These are phyloP conservation scores for Corniculantispora saksenae DNA, from an alignment of 2,329 filamentous ascomycete species.

Conservation along the genomic window DNA sequence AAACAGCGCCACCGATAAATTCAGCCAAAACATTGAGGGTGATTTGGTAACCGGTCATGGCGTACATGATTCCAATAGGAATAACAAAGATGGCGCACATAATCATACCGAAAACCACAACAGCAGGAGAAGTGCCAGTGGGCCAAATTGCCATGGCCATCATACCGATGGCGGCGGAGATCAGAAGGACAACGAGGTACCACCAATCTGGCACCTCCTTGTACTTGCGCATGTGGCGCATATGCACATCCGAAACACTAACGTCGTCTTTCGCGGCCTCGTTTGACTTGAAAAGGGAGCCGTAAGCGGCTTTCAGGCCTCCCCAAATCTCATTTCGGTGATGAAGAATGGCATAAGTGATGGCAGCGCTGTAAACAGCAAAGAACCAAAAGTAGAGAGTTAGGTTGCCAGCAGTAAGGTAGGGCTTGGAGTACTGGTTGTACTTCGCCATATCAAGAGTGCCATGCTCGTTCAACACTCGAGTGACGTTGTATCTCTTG, in stretches of 20 bases:
- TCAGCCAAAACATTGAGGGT: conserved; percentile 50
- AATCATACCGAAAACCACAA: conserved; percentile 45
- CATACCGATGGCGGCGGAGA: conserved; percentile 37
- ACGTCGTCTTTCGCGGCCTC: conserved; percentile 26
- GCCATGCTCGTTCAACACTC: conserved; percentile 34
- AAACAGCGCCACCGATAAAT: conserved; percentile 46
- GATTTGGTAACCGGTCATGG: conserved; percentile 44
- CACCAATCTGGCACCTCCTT: conserved; percentile 51
- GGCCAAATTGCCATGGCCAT: conserved; percentile 40
- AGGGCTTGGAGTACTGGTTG: conserved; percentile 43
- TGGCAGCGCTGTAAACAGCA: conserved; percentile 40
- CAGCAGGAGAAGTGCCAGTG: conserved; percentile 43
- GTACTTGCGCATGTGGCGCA: conserved; percentile 48
- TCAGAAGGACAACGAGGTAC: conserved; percentile 38
- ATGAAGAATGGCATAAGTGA: conserved; percentile 43
- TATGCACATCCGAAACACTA: conserved; percentile 41
- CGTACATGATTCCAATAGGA: conserved; percentile 45
- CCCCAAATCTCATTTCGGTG: conserved; percentile 40
- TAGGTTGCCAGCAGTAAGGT: conserved; percentile 39
- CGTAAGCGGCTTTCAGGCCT: conserved; percentile 36
- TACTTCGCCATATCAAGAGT: conserved; percentile 41
- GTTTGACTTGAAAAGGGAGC: conserved; percentile 30
- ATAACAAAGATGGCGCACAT: conserved; percentile 45
- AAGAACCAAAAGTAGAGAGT: conserved; percentile 43
- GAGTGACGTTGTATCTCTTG: conserved; percentile 39